These are phyloP conservation scores for Nothopassalora personata DNA, from an alignment of 2,329 filamentous ascomycete genomes.

Conservation along the genomic window DNA sequence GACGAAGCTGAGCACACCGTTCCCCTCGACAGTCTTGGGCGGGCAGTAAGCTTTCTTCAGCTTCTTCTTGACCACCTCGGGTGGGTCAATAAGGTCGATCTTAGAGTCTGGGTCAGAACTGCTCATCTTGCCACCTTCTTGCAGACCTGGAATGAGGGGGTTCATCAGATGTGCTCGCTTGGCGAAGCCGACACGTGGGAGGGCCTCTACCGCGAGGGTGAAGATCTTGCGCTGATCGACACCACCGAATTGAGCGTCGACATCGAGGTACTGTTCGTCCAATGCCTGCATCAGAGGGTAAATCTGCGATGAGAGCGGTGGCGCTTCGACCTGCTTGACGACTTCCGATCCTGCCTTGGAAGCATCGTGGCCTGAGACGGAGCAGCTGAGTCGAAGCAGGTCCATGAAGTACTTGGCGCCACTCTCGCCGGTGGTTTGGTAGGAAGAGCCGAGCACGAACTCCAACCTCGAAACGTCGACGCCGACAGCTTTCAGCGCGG, in stretches of 20 bases:
- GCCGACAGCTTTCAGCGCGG: constrained; percentile 68
- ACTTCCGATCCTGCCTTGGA: constrained; percentile 90
- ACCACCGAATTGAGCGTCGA: constrained; percentile 84
- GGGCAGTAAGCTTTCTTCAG: constrained; percentile 76
- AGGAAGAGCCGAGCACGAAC: constrained; percentile 70
- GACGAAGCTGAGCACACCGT: constrained; percentile 80
- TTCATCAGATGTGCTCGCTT: constrained; percentile 72
- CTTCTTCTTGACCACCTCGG: constrained; percentile 73
- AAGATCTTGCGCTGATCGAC: constrained; percentile 86
- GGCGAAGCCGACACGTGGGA: constrained; percentile 81
- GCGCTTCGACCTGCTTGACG: constrained; percentile 83
- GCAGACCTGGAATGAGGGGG: constrained; percentile 81
- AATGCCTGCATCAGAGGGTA: constrained; percentile 87
- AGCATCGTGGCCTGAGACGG: constrained; percentile 72
- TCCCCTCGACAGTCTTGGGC: constrained; percentile 72
- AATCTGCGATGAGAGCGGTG: constrained; percentile 66
- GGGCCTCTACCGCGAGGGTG: constrained; percentile 73
- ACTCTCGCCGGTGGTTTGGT: constrained; percentile 60
- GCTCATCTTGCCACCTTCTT: constrained; percentile 73
- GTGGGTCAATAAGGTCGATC: constrained; percentile 82
- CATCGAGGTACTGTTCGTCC: constrained; percentile 82
- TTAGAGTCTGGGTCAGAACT: constrained; percentile 69
- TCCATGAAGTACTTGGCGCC: constrained; percentile 74
- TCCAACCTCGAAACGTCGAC: constrained; percentile 73
- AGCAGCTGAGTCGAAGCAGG: constrained; percentile 66